Percentiles rank a stretch among this genome's conserved stretches.
These are phyloP conservation scores for Podospora pseudocomata DNA, from an alignment of 495 filamentous ascomycete species.

Conservation along the genomic window DNA sequence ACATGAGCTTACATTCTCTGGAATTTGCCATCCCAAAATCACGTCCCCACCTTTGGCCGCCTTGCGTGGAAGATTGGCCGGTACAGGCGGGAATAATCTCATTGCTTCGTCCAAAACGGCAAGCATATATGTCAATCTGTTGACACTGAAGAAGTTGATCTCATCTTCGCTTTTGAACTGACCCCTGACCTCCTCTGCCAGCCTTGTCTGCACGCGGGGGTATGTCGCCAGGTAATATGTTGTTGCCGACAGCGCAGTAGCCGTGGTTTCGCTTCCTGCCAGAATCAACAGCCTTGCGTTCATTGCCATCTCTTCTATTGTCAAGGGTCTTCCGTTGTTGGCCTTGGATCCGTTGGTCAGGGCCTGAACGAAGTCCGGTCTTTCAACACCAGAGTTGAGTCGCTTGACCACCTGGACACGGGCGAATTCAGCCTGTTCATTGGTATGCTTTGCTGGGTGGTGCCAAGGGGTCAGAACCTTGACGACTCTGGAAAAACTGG, in stretches of 20 bases:
- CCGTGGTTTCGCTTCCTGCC: conserved; percentile 53
- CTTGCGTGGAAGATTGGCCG: conserved; percentile 37
- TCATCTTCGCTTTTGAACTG: conserved; percentile 43
- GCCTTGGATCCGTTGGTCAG: conserved; percentile 25
- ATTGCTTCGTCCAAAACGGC: conserved; percentile 56
- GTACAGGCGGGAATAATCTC: conserved; percentile 54
- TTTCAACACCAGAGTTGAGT: conserved; percentile 22
- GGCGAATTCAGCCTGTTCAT: conserved; percentile 27
- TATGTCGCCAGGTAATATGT: conserved; percentile 49
- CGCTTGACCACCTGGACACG: conserved; percentile 27
- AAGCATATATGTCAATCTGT: conserved; percentile 48
- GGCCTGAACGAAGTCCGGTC: conserved; percentile 43
- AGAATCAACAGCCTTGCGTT: conserved; percentile 30
- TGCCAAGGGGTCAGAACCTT: not conserved
- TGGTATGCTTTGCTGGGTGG: conserved; percentile 1
- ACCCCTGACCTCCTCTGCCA: conserved; percentile 48
- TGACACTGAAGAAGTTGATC: conserved; percentile 46
- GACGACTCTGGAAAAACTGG: not conserved
- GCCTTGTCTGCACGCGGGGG: conserved; percentile 35
- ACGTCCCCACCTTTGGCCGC: conserved; percentile 42
- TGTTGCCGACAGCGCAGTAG: conserved; percentile 46
- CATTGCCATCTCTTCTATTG: conserved; percentile 21
- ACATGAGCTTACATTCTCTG: conserved; percentile 33
- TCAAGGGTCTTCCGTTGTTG: conserved; percentile 10
- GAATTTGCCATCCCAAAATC: conserved; percentile 44